phyloP scores from a whole-genome alignment of 768 basidiomycete genomes.

The Russula abietina region DNA sequence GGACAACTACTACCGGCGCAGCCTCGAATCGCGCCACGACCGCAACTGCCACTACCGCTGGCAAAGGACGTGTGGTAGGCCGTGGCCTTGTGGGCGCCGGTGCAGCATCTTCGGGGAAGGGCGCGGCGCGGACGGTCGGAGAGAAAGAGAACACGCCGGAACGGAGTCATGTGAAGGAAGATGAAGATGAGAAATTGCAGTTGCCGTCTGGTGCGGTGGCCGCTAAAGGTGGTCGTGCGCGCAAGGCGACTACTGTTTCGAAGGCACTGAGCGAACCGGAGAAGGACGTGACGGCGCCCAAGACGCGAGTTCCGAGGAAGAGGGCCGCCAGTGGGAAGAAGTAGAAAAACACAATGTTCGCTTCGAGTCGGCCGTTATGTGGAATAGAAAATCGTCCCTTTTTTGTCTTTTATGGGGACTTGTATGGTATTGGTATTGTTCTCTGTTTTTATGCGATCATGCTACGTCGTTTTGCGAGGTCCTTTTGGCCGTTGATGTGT shows the following conservation, averaged over 20 bases:
- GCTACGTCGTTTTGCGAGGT: not conserved
- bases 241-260: slow-evolving; percentile 9
- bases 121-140: not conserved
- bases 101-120: slow-evolving; percentile 13
- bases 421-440: not conserved
- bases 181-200: slow-evolving; percentile 10
- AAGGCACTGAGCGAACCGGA: slow-evolving; percentile 24
- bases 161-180: slow-evolving; percentile 7
- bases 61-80: slow-evolving; percentile 7
- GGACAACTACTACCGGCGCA: slow-evolving; percentile 1
- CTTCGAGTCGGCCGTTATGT: not conserved
- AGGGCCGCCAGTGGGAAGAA: slow-evolving; percentile 18
- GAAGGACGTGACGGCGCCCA: slow-evolving; percentile 16
- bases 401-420: not conserved
- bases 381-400: not conserved
- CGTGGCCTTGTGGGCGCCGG: not conserved
- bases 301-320: slow-evolving; percentile 25
- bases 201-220: not conserved
- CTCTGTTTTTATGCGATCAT: not conserved
- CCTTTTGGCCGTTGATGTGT: not conserved
- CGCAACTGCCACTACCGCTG: not conserved
- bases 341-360: not conserved
- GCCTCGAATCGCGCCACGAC: slow-evolving; percentile 13
- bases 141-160: slow-evolving; percentile 37
- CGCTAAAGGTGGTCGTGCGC: slow-evolving; percentile 9